Conservation (phyloP, 129 eudicot genomes). For the Tagetes patula region DNA sequence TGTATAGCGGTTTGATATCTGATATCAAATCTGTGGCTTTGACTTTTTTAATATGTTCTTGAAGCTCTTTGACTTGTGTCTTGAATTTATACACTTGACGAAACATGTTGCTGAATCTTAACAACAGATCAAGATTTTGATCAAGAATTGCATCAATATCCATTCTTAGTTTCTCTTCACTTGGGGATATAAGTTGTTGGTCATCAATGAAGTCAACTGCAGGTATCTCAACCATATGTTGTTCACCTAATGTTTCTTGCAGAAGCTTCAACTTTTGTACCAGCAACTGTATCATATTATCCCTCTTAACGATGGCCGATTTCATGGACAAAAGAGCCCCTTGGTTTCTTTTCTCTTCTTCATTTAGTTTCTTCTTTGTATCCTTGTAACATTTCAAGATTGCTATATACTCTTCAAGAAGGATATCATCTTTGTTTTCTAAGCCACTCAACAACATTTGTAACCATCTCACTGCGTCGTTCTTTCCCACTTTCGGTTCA, state of each 20-base stretch:
- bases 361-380: slow-evolving; percentile 53
- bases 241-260: slow-evolving; percentile 38
- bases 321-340: slow-evolving; percentile 41
- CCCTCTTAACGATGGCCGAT: slow-evolving; percentile 45
- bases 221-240: slow-evolving; percentile 25
- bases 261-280: slow-evolving; percentile 42
- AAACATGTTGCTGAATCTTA: slow-evolving; percentile 62
- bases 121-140: slow-evolving; percentile 77
- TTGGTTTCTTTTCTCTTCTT: slow-evolving; percentile 48
- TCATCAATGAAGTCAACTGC: slow-evolving; percentile 22
- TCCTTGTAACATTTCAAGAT: slow-evolving; percentile 72
- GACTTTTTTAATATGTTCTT: slow-evolving; percentile 37
- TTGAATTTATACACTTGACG: slow-evolving; percentile 64
- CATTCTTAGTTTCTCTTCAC: slow-evolving; percentile 61
- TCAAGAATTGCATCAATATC: slow-evolving; percentile 61
- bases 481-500: slow-evolving; percentile 24
- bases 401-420: slow-evolving; percentile 59
- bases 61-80: slow-evolving; percentile 52
- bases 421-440: slow-evolving; percentile 70
- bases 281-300: slow-evolving; percentile 52
- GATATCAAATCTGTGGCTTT: slow-evolving; percentile 42
- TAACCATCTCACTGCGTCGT: slow-evolving; percentile 53
- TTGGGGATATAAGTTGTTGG: slow-evolving; percentile 40
- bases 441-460: slow-evolving; percentile 62
- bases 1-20: slow-evolving; percentile 61